phyloP scores from a whole-genome alignment of 2,329 filamentous ascomycete species.

The Pseudogymnoascus sp. region DNA sequence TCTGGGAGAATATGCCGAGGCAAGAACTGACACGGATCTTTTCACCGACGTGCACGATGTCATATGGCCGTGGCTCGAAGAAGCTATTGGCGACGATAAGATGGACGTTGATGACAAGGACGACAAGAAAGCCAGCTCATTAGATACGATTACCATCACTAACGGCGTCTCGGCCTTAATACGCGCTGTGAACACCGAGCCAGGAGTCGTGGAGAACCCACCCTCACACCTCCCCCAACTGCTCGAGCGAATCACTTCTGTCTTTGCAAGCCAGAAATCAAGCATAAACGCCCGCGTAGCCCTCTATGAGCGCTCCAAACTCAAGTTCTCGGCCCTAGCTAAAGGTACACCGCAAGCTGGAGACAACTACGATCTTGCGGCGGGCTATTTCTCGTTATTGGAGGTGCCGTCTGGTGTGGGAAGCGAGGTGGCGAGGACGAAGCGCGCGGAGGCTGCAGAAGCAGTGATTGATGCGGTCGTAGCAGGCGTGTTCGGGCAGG shows the following conservation, averaged over 20 bases:
- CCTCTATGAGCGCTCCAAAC: slow-evolving; percentile 26
- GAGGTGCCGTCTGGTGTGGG: slow-evolving; percentile 26
- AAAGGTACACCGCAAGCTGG: slow-evolving; percentile 13
- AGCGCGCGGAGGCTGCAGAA: slow-evolving; percentile 28
- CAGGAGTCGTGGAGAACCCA: slow-evolving; percentile 16
- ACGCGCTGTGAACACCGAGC: slow-evolving; percentile 22
- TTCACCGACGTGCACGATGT: slow-evolving; percentile 60
- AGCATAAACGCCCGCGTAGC: slow-evolving; percentile 24
- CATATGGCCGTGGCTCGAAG: slow-evolving; percentile 55
- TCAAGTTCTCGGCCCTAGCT: slow-evolving; percentile 24
- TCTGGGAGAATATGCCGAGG: slow-evolving; percentile 65
- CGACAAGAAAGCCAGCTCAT: slow-evolving; percentile 16
- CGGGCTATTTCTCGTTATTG: slow-evolving; percentile 22
- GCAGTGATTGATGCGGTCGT: slow-evolving; percentile 22
- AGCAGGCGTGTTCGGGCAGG: slow-evolving; percentile 24
- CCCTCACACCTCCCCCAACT: slow-evolving; percentile 23
- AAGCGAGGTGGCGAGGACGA: slow-evolving; percentile 25
- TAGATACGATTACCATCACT: slow-evolving; percentile 25
- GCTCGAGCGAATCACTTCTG: slow-evolving; percentile 19
- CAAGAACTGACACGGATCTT: slow-evolving; percentile 62
- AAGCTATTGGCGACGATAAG: slow-evolving; percentile 48
- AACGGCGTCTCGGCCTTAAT: slow-evolving; percentile 27
- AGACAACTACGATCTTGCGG: slow-evolving; percentile 18
- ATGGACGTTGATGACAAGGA: slow-evolving; percentile 49
- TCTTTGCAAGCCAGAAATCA: slow-evolving; percentile 22